Conservation (phyloP, 352 stramenopile genomes). For the Halophytophthora batemanensis region DNA sequence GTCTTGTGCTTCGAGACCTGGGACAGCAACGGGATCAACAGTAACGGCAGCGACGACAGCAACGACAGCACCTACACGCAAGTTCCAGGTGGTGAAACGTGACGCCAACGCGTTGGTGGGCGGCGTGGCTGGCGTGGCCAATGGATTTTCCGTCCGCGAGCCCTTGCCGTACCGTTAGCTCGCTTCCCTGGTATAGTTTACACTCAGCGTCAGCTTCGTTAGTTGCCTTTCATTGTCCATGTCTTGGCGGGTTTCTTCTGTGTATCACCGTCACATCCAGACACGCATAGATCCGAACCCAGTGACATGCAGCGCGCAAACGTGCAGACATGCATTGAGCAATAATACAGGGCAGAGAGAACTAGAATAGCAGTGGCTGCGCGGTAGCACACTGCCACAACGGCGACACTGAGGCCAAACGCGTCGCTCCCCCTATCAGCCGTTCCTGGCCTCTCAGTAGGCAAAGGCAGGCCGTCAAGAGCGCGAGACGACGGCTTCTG, state of each 20-base stretch:
- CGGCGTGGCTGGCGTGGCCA: conserved; percentile 43
- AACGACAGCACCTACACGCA: conserved; percentile 14
- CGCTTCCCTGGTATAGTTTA: too few species aligned
- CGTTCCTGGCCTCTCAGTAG: neutral
- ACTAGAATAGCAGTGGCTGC: conserved; percentile 14
- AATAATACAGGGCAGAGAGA: conserved; percentile 32
- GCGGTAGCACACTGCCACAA: conserved; percentile 1
- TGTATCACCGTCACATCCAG: neutral
- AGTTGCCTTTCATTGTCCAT: neutral
- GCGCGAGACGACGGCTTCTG: conserved; percentile 15
- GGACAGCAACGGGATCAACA: conserved; percentile 6
- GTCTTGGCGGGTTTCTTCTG: neutral
- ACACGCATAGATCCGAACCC: conserved; percentile 6
- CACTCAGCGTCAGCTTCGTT: too few species aligned
- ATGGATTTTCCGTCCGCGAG: conserved; percentile 38
- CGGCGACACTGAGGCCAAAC: neutral
- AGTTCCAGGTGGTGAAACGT: conserved; percentile 52
- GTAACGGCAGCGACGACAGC: conserved; percentile 1
- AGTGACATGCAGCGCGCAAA: conserved; percentile 24
- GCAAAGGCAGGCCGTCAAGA: conserved; percentile 3
- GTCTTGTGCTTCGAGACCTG: conserved; percentile 15
- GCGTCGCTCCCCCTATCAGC: conserved; percentile 20
- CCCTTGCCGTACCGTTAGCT: conserved; percentile 54
- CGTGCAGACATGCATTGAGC: conserved; percentile 27
- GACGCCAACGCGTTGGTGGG: conserved; percentile 22